Evolutionary conservation across 208 protist genomes (phyloP), one percentile per base, ranked within the genome.

Genomic region (Angomonas deanei): DNA sequence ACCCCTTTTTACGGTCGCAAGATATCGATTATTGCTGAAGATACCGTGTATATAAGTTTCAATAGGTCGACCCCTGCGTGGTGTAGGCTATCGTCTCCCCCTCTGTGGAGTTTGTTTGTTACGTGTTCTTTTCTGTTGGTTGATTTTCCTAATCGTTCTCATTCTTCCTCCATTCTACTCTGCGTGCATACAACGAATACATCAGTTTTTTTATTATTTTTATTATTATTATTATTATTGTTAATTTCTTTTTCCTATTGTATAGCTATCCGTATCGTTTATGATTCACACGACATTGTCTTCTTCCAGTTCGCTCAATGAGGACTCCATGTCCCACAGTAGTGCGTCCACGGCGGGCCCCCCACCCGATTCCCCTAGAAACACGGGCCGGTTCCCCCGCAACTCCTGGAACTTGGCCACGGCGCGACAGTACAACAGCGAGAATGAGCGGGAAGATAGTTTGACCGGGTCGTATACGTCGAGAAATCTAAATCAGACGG

Each of bases 341-440:
- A 91, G 84, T 67, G 88, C 82, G 10, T 91, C 88, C 23, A 94
- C 88, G 2, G 88, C 84, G 3, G 88, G 88, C 10, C 88, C 88
- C 1, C 82, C 79, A 39, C 78, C 82, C 0, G 78, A 88, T 13
- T 82, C 70, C 6, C 76, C 74, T 6, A 53, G 54, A 6, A 77
- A 67, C 46, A 91, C 82, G 1, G 84, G 80, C 1, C 79, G 80
- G 23, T 88, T 88, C 34, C 53, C 58, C 8, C 61, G 77, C 4
- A 68, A 64, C 17, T 61, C 68, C 24, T 86, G 75, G 81, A 64
- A 66, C 1, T 66, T 76, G 1, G 71, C 74, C 0, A 70, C 70
- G 0, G 66, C 61, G 1, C 28, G 59, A 23, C 64, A 53, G 6
- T 61, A 72, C 56, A 38, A 47, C 30, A 80, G 52, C 26, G 55